phyloP scores from a whole-genome alignment of 345 rosid species.

The Gynandropsis gynandra region DNA sequence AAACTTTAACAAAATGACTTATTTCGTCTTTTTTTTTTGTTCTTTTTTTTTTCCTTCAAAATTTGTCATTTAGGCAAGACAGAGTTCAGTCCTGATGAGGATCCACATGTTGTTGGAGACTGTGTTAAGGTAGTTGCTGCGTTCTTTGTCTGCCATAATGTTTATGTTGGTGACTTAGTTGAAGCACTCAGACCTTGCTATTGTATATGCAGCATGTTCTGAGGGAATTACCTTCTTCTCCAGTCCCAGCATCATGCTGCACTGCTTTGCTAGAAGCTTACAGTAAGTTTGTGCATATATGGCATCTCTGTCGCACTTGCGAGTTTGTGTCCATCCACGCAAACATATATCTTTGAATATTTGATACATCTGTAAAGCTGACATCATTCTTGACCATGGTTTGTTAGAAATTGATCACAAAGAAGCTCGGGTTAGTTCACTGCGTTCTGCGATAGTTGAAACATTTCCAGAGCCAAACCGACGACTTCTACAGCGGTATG shows the following conservation, averaged over 20 bases:
- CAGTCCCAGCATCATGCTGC: conserved; percentile 96
- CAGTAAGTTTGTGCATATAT: conserved; percentile 45
- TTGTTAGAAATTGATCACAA: conserved; percentile 74
- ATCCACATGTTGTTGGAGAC: conserved; percentile 97
- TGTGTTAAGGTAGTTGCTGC: conserved; percentile 73
- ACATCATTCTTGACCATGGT: background rate
- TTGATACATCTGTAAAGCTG: background rate
- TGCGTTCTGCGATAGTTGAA: conserved; percentile 76
- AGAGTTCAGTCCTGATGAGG: conserved; percentile 79
- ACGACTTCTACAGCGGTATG: conserved; percentile 76
- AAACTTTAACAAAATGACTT: background rate
- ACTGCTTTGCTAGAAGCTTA: conserved; percentile 91
- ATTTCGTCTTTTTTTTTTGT: conserved; percentile 1
- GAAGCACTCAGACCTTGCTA: conserved; percentile 20
- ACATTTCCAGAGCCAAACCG: conserved; percentile 96
- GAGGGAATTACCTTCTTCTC: conserved; percentile 94
- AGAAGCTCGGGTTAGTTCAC: conserved; percentile 72
- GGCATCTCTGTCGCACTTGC: conserved; percentile 8
- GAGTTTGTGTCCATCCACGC: background rate
- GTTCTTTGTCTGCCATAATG: conserved; percentile 14
- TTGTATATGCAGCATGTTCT: conserved; percentile 76
- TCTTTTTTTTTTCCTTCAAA: conserved; percentile 2
- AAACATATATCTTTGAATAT: background rate
- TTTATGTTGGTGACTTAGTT: conserved; percentile 12
- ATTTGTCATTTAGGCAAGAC: conserved; percentile 51